phyloP scores from a whole-genome alignment of 2,329 filamentous ascomycete genomes.

The Fusarium anthophilum region DNA sequence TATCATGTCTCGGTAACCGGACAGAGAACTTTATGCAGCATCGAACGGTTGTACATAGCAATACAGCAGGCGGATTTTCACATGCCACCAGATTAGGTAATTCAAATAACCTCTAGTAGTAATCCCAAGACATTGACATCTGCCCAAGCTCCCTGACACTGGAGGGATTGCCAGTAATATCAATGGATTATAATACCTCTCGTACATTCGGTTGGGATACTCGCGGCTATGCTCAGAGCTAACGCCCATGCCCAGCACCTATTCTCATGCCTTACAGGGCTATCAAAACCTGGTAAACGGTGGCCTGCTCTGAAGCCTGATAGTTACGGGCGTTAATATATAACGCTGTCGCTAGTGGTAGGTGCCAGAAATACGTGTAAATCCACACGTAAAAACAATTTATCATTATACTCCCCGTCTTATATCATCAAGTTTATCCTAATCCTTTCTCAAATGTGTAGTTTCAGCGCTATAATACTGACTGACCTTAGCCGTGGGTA shows the following conservation, averaged over 20 bases:
- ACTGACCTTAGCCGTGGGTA: neutral
- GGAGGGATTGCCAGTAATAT: neutral
- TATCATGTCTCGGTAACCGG: conserved; percentile 20
- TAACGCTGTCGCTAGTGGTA: neutral
- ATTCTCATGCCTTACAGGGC: neutral
- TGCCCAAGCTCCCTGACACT: neutral
- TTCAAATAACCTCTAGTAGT: neutral
- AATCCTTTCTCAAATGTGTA: neutral
- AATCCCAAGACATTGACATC: neutral
- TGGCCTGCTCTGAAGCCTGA: conserved; percentile 8
- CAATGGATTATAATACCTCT: neutral
- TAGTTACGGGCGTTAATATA: conserved; percentile 8
- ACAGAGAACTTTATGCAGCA: conserved; percentile 13
- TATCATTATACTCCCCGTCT: neutral
- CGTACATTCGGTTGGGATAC: neutral
- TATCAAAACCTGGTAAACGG: neutral
- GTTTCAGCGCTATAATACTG: neutral
- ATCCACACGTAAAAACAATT: neutral
- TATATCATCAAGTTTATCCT: neutral
- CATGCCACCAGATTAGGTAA: neutral
- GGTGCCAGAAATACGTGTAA: neutral
- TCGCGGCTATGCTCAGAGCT: neutral
- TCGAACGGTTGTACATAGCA: conserved; percentile 15
- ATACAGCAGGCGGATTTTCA: neutral
- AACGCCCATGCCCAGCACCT: neutral